Evolutionary conservation across 1,284 basidiomycete genomes (phyloP), one percentile per base, ranked within the genome.

Genomic region (Agaricales sp.): DNA sequence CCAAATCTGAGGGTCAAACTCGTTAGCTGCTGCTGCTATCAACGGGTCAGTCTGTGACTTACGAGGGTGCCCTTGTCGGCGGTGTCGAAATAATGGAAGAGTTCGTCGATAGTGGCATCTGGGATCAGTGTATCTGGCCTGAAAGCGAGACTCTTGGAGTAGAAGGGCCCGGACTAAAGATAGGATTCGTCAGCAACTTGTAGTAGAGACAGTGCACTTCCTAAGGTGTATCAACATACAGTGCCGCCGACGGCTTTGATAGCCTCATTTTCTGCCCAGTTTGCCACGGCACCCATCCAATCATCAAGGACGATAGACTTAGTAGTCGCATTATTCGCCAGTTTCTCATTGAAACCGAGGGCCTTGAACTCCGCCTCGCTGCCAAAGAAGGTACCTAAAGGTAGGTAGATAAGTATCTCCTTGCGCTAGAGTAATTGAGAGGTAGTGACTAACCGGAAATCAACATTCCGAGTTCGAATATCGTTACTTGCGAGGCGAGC

Each of bases 261-360:
- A 4, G 53, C 54, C 48, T 57, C 56, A 14, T 48, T 57, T 16
- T 57, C 54, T 1, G 54, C 54, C 56, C 56, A 57, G 46, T 56
- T 56, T 2, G 30, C 50, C n/a, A 57, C 56, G 14, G 47, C 21
- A 1, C 54, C 52, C 11, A 57, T 39, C 56, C 56, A 57, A 20
- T 46, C 20, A 21, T 57, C 53, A 12, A 56, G 4, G 1, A 43
- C 13, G 41, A 43, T 21, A 43, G n/a, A 16, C 50, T 2, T 50
- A 24, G 14, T 51, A 8, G 52, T 53, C 1, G 52, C 54, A 38
- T 51, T 54, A 45, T 43, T 14, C n/a, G 30, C 18, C 0, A 57
- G 44, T 1, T 49, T 50, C 2, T 43, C 24, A 37, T 50, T 46
- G 21, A 57, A 56, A 30, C 52, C 51, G 16, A 57, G 50, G 14